A percentile compares a stretch with the other conserved stretches of the same genome.
Evolutionary conservation across 2,329 filamentous ascomycete genomes (phyloP).

Genomic region (Fusarium torreyae): DNA sequence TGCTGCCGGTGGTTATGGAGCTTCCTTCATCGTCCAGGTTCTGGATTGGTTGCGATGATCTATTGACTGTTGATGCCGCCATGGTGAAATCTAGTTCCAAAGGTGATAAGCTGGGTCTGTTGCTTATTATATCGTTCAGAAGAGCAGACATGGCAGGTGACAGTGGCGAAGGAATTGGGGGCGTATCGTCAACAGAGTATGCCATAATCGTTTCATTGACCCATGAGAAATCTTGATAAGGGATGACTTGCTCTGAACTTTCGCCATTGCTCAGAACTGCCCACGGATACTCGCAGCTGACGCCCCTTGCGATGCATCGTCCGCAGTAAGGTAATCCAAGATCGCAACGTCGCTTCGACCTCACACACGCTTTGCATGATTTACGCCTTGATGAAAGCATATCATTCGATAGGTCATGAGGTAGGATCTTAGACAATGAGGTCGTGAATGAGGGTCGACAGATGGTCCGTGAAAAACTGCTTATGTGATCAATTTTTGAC

Average conservation of each 20-base stretch:
- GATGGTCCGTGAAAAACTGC: not conserved
- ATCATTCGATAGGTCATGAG: not conserved
- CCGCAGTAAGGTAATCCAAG: conserved; percentile 17
- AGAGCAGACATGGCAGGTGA: conserved; percentile 17
- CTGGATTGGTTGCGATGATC: not conserved
- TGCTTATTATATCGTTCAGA: conserved; percentile 6
- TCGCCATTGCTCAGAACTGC: not conserved
- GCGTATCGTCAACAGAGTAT: not conserved
- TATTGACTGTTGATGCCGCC: not conserved
- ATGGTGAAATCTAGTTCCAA: not conserved
- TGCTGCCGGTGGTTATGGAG: conserved; percentile 10
- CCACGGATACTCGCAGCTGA: conserved; percentile 20
- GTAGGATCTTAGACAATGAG: not conserved
- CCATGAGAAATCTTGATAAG: conserved; percentile 3
- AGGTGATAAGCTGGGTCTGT: not conserved
- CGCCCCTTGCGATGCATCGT: conserved; percentile 15
- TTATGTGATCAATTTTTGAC: not conserved
- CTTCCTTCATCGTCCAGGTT: not conserved
- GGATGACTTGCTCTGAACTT: not conserved
- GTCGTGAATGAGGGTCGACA: not conserved
- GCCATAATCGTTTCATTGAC: not conserved
- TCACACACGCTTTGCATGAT: conserved; percentile 26
- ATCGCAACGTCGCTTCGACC: conserved; percentile 26
- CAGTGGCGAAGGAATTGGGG: conserved; percentile 1
- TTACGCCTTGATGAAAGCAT: conserved; percentile 21